phyloP scores from a whole-genome alignment of 2,329 filamentous ascomycete genomes.

The Sporothrix brasiliensis region DNA sequence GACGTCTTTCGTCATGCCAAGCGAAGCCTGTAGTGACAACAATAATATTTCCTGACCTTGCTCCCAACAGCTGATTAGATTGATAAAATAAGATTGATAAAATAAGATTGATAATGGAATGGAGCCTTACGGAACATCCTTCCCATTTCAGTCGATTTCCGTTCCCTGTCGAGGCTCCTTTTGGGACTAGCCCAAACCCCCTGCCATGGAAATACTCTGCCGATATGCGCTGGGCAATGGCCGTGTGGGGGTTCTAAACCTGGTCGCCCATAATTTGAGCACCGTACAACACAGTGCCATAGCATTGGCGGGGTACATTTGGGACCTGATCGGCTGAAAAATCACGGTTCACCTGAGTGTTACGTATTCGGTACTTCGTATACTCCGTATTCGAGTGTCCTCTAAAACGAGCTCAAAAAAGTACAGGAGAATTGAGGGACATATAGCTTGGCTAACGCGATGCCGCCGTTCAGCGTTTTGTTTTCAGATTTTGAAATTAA shows the following conservation, averaged over 20 bases:
- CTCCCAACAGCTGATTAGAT: conserved; percentile 25
- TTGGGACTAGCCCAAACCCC: not conserved
- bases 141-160: conserved; percentile 1
- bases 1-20: not conserved
- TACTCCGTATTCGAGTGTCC: too few relatives aligned
- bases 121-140: not conserved
- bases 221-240: not conserved
- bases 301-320: not conserved
- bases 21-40: too few relatives aligned
- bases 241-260: not conserved
- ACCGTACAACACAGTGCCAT: not conserved
- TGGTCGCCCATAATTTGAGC: not conserved
- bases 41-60: not conserved
- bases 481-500: too few relatives aligned
- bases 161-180: not conserved
- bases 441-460: too few relatives aligned
- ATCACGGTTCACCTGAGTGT: too few relatives aligned
- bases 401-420: too few relatives aligned
- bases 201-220: not conserved
- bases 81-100: conserved; percentile 33
- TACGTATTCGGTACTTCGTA: too few relatives aligned
- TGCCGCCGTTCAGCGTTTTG: too few relatives aligned
- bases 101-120: conserved; percentile 19
- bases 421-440: too few relatives aligned
- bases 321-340: too few relatives aligned